Evolutionary conservation across 768 basidiomycete species (phyloP).

Genomic region (Cubamyces lactineus): DNA sequence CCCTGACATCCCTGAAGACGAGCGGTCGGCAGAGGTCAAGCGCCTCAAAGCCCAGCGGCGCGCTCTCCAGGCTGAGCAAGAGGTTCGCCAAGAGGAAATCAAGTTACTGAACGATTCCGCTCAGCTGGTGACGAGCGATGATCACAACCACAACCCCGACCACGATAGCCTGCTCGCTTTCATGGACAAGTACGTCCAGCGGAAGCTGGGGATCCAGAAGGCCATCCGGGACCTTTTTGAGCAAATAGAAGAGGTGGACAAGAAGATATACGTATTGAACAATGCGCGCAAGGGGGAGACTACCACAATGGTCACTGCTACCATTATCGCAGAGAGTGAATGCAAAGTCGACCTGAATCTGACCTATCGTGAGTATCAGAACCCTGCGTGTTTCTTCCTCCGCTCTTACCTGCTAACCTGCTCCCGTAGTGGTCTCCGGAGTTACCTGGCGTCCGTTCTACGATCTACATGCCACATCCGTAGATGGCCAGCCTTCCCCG

Average conservation of each 20-base stretch:
- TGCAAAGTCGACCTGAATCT: constrained; percentile 46
- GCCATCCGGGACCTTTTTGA: constrained; percentile 43
- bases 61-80: constrained; percentile 42
- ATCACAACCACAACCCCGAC: constrained; percentile 36
- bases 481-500: constrained; percentile 46
- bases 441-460: constrained; percentile 59
- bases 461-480: constrained; percentile 57
- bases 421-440: constrained; percentile 48
- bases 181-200: constrained; percentile 45
- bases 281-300: constrained; percentile 11
- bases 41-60: constrained; percentile 40
- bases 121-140: constrained; percentile 46
- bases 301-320: constrained; percentile 1
- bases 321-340: constrained; percentile 10
- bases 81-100: constrained; percentile 45
- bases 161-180: constrained; percentile 41
- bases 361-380: constrained; percentile 41
- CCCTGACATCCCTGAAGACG: constrained; percentile 40
- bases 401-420: no score
- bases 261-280: constrained; percentile 3
- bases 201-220: constrained; percentile 40
- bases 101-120: constrained; percentile 49
- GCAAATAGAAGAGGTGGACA: constrained; percentile 39
- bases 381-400: neutral
- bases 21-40: constrained; percentile 35